Evolutionary conservation across 257 asterid species (phyloP).

Genomic region (Nicotiana noctiflora): DNA sequence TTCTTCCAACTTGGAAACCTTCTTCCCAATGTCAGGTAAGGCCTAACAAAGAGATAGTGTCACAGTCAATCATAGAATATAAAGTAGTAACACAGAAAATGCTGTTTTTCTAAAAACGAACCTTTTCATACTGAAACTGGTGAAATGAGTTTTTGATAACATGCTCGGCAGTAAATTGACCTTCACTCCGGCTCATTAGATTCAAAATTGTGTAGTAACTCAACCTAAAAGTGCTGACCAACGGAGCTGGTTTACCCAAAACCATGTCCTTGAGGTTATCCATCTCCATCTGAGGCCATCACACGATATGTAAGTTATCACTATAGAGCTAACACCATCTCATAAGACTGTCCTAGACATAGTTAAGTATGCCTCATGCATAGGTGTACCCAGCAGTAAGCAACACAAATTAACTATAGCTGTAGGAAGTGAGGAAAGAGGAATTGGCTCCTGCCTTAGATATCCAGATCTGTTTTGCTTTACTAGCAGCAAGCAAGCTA

Average conservation of each 20-base stretch:
- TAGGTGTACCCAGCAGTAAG: not conserved
- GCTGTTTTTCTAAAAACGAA: slow-evolving; percentile 5
- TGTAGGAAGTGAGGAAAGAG: not conserved
- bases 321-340: not conserved
- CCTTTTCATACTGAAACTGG: slow-evolving; percentile 97
- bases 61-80: slow-evolving; percentile 15
- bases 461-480: not conserved
- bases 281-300: slow-evolving; percentile 79
- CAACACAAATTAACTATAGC: not conserved
- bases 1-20: slow-evolving; percentile 69
- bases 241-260: slow-evolving; percentile 90
- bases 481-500: not conserved
- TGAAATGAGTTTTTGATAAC: slow-evolving; percentile 88
- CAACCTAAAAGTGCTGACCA: slow-evolving; percentile 91
- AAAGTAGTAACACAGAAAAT: slow-evolving; percentile 1
- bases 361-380: not conserved
- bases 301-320: not conserved
- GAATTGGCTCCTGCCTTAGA: not conserved
- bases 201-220: slow-evolving; percentile 91
- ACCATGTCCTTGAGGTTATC: slow-evolving; percentile 88
- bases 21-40: slow-evolving; percentile 81
- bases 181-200: slow-evolving; percentile 94
- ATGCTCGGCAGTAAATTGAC: slow-evolving; percentile 97
- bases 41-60: slow-evolving; percentile 37
- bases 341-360: not conserved